Conservation (phyloP, 2,329 filamentous ascomycete species). For the Colletotrichum godetiae region DNA sequence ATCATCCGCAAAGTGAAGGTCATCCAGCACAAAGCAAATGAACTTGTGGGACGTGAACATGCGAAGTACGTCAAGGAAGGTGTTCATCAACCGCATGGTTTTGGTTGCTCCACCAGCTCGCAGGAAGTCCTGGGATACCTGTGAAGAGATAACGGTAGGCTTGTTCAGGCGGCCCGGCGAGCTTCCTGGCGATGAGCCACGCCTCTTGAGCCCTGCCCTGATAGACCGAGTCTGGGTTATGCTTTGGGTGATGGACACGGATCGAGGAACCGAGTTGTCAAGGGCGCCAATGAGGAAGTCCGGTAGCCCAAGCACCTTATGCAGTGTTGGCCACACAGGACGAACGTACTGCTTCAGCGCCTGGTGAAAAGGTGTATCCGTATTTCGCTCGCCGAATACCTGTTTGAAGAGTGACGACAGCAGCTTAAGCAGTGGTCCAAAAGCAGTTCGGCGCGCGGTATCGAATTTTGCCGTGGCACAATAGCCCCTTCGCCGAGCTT, state of each 20-base stretch:
- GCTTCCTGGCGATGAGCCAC: constrained; percentile 61
- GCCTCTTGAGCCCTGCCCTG: constrained; percentile 51
- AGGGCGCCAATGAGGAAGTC: constrained; percentile 75
- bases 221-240: constrained; percentile 44
- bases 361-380: constrained; percentile 72
- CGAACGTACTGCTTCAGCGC: constrained; percentile 70
- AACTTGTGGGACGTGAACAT: constrained; percentile 86
- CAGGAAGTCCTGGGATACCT: constrained; percentile 70
- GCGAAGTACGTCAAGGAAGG: constrained; percentile 86
- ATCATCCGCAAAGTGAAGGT: constrained; percentile 89
- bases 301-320: constrained; percentile 70
- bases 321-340: constrained; percentile 73
- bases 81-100: constrained; percentile 83
- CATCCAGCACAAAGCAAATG: constrained; percentile 89
- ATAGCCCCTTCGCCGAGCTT: constrained; percentile 71
- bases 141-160: constrained; percentile 54
- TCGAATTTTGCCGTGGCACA: constrained; percentile 76
- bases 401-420: constrained; percentile 75
- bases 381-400: constrained; percentile 74
- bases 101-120: constrained; percentile 69
- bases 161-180: constrained; percentile 48
- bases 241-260: constrained; percentile 51
- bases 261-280: constrained; percentile 49
- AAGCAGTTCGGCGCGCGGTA: constrained; percentile 68
- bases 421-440: constrained; percentile 73